Evolutionary conservation across 495 filamentous ascomycete genomes (phyloP).

Genomic region (Penicillium bialowiezense): DNA sequence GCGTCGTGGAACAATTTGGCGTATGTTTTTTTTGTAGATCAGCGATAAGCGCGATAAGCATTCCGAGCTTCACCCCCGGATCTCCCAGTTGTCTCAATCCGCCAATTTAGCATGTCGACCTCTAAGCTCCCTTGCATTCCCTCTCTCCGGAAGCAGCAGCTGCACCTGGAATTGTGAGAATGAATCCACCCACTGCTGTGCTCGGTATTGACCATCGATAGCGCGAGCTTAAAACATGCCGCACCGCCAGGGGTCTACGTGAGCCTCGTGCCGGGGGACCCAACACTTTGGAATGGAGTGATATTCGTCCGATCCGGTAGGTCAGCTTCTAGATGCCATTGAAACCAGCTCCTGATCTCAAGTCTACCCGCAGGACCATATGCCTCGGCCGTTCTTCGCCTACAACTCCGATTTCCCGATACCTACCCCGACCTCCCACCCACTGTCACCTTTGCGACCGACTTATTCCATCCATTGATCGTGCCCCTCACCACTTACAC

Average conservation of each 20-base stretch:
- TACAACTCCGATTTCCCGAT: constrained; percentile 82
- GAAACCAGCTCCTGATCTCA: background rate
- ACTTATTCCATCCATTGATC: constrained; percentile 92
- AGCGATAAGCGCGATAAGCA: constrained; percentile 6
- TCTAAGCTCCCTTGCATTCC: constrained; percentile 41
- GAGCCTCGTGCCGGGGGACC: constrained; percentile 75
- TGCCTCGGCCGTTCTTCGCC: constrained; percentile 80
- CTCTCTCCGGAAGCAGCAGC: constrained; percentile 59
- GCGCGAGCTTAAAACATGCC: constrained; percentile 75
- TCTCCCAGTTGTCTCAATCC: background rate
- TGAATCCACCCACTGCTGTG: background rate
- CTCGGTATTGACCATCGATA: constrained; percentile 29
- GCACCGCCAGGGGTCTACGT: constrained; percentile 84
- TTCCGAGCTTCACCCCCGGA: background rate
- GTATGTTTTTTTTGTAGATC: no score
- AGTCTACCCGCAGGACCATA: constrained; percentile 67
- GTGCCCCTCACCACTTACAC: constrained; percentile 87
- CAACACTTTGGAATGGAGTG: constrained; percentile 81
- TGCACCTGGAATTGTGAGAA: constrained; percentile 78
- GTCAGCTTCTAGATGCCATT: background rate
- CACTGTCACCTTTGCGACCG: constrained; percentile 79
- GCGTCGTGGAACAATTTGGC: no score
- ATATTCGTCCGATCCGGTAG: constrained; percentile 85
- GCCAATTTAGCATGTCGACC: constrained; percentile 35
- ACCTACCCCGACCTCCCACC: constrained; percentile 78